These are phyloP conservation scores for Rhizoclosmatium hyalinum DNA, from an alignment of 371 early-diverging fungal genomes.

Conservation along the genomic window DNA sequence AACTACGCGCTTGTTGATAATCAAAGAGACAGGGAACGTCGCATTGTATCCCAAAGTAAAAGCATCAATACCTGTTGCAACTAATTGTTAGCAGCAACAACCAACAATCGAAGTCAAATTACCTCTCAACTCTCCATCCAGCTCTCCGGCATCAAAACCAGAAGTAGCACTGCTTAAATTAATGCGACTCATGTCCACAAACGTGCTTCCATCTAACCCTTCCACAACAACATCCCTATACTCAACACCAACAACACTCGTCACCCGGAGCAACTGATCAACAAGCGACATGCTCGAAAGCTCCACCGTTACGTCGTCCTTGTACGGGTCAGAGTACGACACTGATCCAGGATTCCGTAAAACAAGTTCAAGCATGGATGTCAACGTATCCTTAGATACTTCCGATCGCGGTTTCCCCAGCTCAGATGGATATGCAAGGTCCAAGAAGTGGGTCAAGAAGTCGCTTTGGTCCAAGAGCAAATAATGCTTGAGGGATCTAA, in stretches of 20 bases:
- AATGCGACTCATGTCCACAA: constrained; percentile 15
- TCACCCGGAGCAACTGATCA: constrained; percentile 69
- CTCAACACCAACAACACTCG: constrained; percentile 19
- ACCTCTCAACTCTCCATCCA: not conserved
- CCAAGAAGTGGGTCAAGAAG: constrained; percentile 91
- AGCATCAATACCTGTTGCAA: constrained; percentile 72
- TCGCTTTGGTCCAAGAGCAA: constrained; percentile 92
- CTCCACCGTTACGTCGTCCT: constrained; percentile 81
- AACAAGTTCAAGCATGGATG: constrained; percentile 85
- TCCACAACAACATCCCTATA: constrained; percentile 26
- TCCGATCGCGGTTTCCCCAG: constrained; percentile 71
- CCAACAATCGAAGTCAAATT: not conserved
- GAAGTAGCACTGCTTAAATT: not conserved
- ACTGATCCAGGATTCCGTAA: constrained; percentile 83
- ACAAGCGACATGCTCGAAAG: constrained; percentile 69
- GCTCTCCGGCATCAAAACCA: not conserved
- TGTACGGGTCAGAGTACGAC: constrained; percentile 80
- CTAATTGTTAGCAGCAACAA: not conserved
- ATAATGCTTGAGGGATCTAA: constrained; percentile 88
- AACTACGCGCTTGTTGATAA: constrained; percentile 80
- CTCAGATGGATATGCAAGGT: constrained; percentile 77
- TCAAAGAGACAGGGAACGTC: constrained; percentile 86
- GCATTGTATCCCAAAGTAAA: constrained; percentile 78
- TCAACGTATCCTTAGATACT: constrained; percentile 75
- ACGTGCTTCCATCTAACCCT: not conserved